Evolutionary conservation across 805 yeast genomes (phyloP).

Genomic region (Jamesozyma jinghongensis): DNA sequence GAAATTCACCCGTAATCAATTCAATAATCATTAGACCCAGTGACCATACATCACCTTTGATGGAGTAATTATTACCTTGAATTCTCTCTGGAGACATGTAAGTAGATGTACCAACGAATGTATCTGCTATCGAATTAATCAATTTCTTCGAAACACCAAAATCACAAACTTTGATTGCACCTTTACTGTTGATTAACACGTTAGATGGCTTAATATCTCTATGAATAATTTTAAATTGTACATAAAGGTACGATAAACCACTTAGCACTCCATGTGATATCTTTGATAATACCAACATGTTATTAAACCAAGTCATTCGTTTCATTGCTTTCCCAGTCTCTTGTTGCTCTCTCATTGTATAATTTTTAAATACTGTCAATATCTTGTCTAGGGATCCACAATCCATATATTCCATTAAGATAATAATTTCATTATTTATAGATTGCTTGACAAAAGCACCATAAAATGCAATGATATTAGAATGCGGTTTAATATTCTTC

Average conservation of each 20-base stretch:
- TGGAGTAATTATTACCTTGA: conserved; percentile 86
- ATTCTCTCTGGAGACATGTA: conserved; percentile 98
- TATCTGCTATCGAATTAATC: conserved; percentile 89
- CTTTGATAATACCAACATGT: conserved; percentile 53
- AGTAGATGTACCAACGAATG: conserved; percentile 96
- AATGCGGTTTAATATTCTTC: conserved; percentile 75
- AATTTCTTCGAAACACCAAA: conserved; percentile 93
- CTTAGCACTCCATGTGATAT: conserved; percentile 67
- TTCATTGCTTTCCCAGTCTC: neutral
- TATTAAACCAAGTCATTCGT: conserved; percentile 30
- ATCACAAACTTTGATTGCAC: conserved; percentile 87
- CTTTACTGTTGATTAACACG: conserved; percentile 76
- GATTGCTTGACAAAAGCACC: conserved; percentile 70
- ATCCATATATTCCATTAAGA: conserved; percentile 94
- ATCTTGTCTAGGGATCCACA: conserved; percentile 87
- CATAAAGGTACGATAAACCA: conserved; percentile 76
- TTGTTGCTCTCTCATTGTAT: conserved; percentile 22
- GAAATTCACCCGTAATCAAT: conserved; percentile 75
- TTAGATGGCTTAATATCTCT: conserved; percentile 95
- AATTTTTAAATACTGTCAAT: conserved; percentile 47
- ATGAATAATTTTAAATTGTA: conserved; percentile 81
- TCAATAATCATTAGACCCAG: conserved; percentile 85
- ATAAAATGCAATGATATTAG: conserved; percentile 78
- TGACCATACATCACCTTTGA: conserved; percentile 98
- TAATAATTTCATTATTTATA: conserved; percentile 55